Evolutionary conservation across 2,329 filamentous ascomycete genomes (phyloP).

Genomic region (Thermoascus crustaceus): DNA sequence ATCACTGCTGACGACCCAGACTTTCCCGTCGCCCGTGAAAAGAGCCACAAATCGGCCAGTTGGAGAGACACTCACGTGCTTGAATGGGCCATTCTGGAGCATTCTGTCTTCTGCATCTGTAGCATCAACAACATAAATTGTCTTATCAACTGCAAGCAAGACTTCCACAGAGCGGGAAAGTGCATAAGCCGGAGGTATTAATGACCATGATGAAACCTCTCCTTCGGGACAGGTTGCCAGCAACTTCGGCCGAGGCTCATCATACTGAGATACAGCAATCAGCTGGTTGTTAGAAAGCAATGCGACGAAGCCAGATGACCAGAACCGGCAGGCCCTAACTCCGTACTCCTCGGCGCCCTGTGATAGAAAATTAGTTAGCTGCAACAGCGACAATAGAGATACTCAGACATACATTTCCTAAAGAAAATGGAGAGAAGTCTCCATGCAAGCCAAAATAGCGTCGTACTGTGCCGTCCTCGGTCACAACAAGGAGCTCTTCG

Average conservation of each 20-base stretch:
- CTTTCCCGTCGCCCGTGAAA: slow-evolving; percentile 74
- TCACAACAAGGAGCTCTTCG: slow-evolving; percentile 81
- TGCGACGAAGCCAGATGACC: slow-evolving; percentile 84
- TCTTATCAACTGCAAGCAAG: slow-evolving; percentile 73
- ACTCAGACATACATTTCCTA: slow-evolving; percentile 57
- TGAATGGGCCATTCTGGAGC: slow-evolving; percentile 85
- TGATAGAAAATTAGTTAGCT: slow-evolving; percentile 10
- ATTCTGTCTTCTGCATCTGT: slow-evolving; percentile 85
- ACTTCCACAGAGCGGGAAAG: slow-evolving; percentile 91
- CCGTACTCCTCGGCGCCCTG: slow-evolving; percentile 77
- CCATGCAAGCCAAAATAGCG: slow-evolving; percentile 88
- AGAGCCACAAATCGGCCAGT: slow-evolving; percentile 83
- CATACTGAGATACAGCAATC: slow-evolving; percentile 78
- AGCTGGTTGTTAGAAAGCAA: slow-evolving; percentile 81
- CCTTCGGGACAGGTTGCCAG: slow-evolving; percentile 71
- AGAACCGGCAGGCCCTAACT: slow-evolving; percentile 85
- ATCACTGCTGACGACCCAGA: slow-evolving; percentile 90
- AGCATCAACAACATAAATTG: slow-evolving; percentile 78
- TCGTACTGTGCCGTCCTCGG: slow-evolving; percentile 79
- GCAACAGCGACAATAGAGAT: background rate
- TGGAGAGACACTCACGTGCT: slow-evolving; percentile 81
- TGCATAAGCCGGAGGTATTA: slow-evolving; percentile 81
- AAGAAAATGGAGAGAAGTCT: slow-evolving; percentile 88
- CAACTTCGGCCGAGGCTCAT: slow-evolving; percentile 79
- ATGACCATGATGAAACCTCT: slow-evolving; percentile 75